Percentiles rank a stretch among this genome's conserved stretches.
Conservation (phyloP, 2,329 filamentous ascomycete species). For the Lanzia echinophila region DNA sequence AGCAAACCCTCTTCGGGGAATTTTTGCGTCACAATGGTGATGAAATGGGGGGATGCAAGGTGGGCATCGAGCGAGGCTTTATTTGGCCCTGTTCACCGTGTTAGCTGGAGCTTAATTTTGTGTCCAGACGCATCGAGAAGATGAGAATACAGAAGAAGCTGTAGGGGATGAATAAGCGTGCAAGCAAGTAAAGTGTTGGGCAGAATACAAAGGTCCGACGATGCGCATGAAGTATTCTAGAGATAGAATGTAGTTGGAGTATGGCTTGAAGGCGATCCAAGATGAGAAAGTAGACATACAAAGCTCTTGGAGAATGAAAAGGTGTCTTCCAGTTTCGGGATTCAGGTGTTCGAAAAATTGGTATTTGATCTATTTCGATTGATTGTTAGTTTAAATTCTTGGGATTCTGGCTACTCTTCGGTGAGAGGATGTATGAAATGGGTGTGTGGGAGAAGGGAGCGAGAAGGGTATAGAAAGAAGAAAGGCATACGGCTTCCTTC, state of each 20-base stretch:
- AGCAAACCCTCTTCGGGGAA: background rate
- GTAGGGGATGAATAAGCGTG: background rate
- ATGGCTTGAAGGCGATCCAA: background rate
- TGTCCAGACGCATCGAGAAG: background rate
- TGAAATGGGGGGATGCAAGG: background rate
- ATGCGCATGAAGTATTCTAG: background rate
- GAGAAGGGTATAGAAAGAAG: background rate
- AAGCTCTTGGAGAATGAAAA: background rate
- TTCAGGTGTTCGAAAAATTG: conserved; percentile 1
- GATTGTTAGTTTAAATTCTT: background rate
- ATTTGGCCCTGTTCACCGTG: background rate
- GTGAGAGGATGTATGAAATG: background rate
- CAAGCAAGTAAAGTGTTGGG: background rate
- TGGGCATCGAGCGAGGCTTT: background rate
- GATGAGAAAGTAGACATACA: background rate
- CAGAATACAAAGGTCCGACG: background rate
- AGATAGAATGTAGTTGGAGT: background rate
- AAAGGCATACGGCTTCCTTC: background rate
- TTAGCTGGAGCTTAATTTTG: background rate
- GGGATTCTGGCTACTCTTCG: background rate
- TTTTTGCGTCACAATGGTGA: background rate
- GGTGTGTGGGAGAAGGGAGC: background rate
- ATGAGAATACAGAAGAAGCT: background rate
- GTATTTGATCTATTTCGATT: background rate
- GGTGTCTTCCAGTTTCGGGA: background rate